These are phyloP conservation scores for Spergularia azorica DNA, from an alignment of 179 eudicot genomes.

Conservation along the genomic window DNA sequence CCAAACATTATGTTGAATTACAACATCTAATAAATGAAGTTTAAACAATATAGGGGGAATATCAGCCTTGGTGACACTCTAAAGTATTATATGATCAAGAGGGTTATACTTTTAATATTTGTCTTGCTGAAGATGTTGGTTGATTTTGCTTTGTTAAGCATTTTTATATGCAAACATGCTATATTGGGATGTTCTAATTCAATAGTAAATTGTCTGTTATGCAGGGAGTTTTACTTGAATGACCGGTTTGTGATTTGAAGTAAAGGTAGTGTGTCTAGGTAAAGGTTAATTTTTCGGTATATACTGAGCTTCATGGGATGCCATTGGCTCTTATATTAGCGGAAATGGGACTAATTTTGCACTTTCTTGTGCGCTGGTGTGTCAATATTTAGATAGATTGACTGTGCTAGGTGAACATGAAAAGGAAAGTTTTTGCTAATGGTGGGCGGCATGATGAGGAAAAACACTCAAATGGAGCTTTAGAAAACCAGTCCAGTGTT, in stretches of 20 bases:
- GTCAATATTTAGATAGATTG: slow-evolving; percentile 4
- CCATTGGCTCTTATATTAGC: neutral
- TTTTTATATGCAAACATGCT: neutral
- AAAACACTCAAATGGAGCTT: slow-evolving; percentile 20
- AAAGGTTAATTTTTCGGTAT: neutral
- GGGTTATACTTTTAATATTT: neutral
- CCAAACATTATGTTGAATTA: too few relatives aligned
- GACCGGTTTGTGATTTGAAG: neutral
- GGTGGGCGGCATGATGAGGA: slow-evolving; percentile 26
- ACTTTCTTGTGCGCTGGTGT: slow-evolving; percentile 1
- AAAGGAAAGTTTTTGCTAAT: slow-evolving; percentile 22
- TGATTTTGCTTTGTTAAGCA: neutral
- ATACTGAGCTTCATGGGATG: neutral
- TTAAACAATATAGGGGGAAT: neutral
- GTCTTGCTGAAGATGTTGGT: slow-evolving; percentile 2
- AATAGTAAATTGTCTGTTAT: neutral
- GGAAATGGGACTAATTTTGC: slow-evolving; percentile 1
- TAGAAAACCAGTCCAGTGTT: slow-evolving; percentile 18
- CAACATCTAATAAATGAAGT: too few relatives aligned
- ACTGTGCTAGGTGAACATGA: slow-evolving; percentile 35
- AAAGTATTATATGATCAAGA: neutral
- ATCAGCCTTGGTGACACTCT: neutral
- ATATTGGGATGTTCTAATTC: neutral
- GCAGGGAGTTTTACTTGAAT: neutral
- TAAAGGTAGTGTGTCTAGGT: neutral